These are phyloP conservation scores for Colletotrichum sublineola DNA, from an alignment of 2,329 filamentous ascomycete genomes.

Conservation along the genomic window DNA sequence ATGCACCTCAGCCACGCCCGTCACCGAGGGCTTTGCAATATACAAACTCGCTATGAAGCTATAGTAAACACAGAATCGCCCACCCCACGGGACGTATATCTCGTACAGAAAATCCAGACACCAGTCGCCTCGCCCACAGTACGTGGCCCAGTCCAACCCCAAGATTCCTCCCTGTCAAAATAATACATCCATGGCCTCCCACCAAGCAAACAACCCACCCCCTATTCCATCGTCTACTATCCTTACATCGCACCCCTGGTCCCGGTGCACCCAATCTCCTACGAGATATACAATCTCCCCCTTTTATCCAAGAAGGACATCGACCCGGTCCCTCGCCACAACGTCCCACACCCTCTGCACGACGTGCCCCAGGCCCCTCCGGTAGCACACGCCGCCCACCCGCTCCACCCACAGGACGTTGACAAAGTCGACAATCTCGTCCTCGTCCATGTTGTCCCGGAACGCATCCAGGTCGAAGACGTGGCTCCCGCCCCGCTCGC, in stretches of 20 bases:
- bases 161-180: not conserved
- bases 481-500: slow-evolving; percentile 51
- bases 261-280: not conserved
- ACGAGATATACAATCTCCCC: not conserved
- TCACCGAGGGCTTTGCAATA: not conserved
- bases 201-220: not conserved
- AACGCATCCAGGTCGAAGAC: slow-evolving; percentile 53
- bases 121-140: not conserved
- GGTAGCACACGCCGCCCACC: slow-evolving; percentile 57
- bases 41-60: slow-evolving; percentile 19
- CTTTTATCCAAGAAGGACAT: slow-evolving; percentile 56
- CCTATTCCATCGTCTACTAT: not conserved
- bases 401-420: slow-evolving; percentile 63
- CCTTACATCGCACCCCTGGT: not conserved
- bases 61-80: not conserved
- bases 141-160: not conserved
- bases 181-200: not conserved
- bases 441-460: slow-evolving; percentile 56
- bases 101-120: slow-evolving; percentile 3
- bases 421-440: slow-evolving; percentile 60
- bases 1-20: not conserved
- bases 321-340: slow-evolving; percentile 56
- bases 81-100: not conserved
- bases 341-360: slow-evolving; percentile 57
- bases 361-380: slow-evolving; percentile 59